Evolutionary conservation across 306 rosid species (phyloP), one percentile per base, ranked within the genome.

Genomic region (Delonix regia): DNA sequence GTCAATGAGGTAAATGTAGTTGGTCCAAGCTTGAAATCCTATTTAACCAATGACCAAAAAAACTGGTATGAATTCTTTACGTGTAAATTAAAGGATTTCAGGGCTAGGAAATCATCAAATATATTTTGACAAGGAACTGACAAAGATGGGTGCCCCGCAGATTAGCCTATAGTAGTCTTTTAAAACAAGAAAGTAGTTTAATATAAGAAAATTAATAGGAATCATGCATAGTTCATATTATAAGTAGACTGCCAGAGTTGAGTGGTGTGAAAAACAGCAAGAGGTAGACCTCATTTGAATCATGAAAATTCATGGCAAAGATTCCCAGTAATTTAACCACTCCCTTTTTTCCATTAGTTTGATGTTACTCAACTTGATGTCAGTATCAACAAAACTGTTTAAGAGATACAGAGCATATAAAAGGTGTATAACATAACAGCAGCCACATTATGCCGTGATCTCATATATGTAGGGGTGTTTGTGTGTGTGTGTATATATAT

Each of bases 181-280:
- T 49, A 52, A 78, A 80, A 76, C 60, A 64, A 60, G n/a, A 52
- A 79, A 51, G 64, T 22, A 30, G 38, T 15, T 60, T n/a, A 49
- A 9, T 21, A 67, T 36, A 51, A 42, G 34, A 56, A 64, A 72
- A 71, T 8, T 25, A 16, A 16, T 19, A 15, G 25, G 12, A 48
- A 67, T 36, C 71, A 59, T 19, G 28, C 60, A 21, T 16, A 27
- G 9, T 22, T 38, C 51, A 63, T 15, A 4, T 5, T 21, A n/a
- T 18, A 66, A 34, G 30, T 61, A 81, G 47, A 45, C 48, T 16
- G 1, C 2, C 36, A n/a, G 64, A 59, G 45, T 51, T 21, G 27
- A 72, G n/a, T 45, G 55, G 57, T 28, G 72, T 68, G 69, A 41
- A 79, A 60, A 61, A 27, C 36, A 13, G 38, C 36, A 56, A 56